Evolutionary conservation across 2,329 filamentous ascomycete species (phyloP).

Genomic region (Pestalotiopsis sp.): DNA sequence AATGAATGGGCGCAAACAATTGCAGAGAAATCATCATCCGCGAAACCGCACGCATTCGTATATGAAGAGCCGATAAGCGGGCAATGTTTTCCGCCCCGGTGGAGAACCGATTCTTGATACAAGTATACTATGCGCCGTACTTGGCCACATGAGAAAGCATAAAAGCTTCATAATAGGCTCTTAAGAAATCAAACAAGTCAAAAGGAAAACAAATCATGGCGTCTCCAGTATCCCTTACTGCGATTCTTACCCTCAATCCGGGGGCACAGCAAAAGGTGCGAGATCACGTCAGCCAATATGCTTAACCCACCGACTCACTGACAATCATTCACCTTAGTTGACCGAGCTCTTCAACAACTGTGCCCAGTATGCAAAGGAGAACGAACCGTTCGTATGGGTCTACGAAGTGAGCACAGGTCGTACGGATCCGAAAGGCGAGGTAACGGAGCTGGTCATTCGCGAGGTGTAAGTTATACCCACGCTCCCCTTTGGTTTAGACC

Average conservation of each 20-base stretch:
- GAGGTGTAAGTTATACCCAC: neutral
- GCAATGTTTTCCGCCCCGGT: neutral
- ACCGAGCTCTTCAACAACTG: slow-evolving; percentile 9
- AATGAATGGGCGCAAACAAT: no score
- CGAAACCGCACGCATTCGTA: no score
- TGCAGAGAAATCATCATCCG: no score
- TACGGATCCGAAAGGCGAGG: slow-evolving; percentile 1
- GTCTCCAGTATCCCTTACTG: slow-evolving; percentile 4
- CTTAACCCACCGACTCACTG: no score
- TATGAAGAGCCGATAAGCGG: neutral
- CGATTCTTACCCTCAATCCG: slow-evolving; percentile 3
- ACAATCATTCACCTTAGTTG: neutral
- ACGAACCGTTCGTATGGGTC: slow-evolving; percentile 7
- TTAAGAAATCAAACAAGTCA: neutral
- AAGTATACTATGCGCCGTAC: no score
- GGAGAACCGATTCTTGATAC: neutral
- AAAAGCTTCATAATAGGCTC: neutral
- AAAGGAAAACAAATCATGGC: neutral
- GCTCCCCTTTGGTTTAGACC: neutral
- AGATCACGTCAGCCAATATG: neutral
- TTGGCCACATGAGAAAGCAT: no score
- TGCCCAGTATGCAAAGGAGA: slow-evolving; percentile 8
- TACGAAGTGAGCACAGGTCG: slow-evolving; percentile 4
- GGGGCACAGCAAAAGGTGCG: slow-evolving; percentile 3
- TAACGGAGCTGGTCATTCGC: slow-evolving; percentile 1